Evolutionary conservation across 139 green algal genomes (phyloP).

Genomic region (Pleodorina starrii): DNA sequence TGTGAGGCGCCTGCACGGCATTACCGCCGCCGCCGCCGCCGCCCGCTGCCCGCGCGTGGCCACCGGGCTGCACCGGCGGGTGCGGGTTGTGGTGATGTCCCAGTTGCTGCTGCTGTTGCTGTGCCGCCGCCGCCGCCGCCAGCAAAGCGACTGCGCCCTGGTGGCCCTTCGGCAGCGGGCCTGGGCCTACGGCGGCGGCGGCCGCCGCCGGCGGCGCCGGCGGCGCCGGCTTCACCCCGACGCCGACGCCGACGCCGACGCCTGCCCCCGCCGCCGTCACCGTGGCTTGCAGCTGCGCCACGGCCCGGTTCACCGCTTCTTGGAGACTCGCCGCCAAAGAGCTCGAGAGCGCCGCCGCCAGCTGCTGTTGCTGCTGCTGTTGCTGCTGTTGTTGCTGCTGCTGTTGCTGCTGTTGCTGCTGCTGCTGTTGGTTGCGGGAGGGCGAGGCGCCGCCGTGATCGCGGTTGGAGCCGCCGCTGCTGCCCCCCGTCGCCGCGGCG

Average conservation of each 20-base stretch:
- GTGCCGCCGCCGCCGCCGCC: background rate
- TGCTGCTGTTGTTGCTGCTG: background rate
- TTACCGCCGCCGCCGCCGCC: background rate
- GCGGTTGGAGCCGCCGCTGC: conserved; percentile 9
- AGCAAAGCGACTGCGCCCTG: background rate
- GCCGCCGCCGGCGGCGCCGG: background rate
- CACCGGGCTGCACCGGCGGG: background rate
- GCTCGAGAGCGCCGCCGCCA: conserved; percentile 17
- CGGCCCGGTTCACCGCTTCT: background rate
- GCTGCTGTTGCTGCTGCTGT: conserved; percentile 14
- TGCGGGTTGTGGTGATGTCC: background rate
- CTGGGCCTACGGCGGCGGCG: background rate
- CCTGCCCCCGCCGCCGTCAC: background rate
- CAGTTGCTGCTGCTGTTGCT: background rate
- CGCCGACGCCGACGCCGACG: background rate
- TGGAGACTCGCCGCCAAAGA: conserved; percentile 1
- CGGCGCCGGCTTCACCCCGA: background rate
- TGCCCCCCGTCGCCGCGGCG: background rate
- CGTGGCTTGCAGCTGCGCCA: conserved; percentile 20
- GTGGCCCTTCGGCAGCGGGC: conserved; percentile 1
- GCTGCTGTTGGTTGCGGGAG: too few species aligned
- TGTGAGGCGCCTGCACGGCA: background rate
- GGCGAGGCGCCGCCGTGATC: too few species aligned
- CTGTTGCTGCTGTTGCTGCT: background rate
- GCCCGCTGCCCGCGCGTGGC: too few species aligned